A percentile compares a stretch with the other conserved stretches of the same genome.
These are phyloP conservation scores for Cardiospermum halicacabum DNA, from an alignment of 345 rosid species.

Conservation along the genomic window DNA sequence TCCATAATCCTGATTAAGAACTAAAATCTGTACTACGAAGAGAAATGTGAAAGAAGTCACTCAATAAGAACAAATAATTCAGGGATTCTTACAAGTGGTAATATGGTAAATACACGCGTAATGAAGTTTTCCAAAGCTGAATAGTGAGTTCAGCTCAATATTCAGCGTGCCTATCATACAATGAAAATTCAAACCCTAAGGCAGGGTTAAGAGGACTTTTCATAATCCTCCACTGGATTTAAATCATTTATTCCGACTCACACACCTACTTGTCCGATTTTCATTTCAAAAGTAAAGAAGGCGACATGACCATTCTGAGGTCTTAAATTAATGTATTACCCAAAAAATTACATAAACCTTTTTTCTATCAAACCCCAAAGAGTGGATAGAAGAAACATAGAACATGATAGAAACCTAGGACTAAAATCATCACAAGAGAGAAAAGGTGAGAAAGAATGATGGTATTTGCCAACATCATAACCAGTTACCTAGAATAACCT, in stretches of 20 bases:
- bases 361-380: slow-evolving; percentile 5
- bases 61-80: background rate
- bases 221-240: background rate
- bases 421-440: slow-evolving; percentile 10
- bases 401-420: slow-evolving; percentile 3
- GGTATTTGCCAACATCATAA: slow-evolving; percentile 21
- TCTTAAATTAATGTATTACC: background rate
- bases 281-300: background rate
- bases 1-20: background rate
- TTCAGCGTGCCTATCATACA: background rate
- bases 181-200: background rate
- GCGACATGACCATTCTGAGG: background rate
- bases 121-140: background rate
- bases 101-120: background rate
- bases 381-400: slow-evolving; percentile 2
- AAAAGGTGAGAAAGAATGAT: slow-evolving; percentile 14
- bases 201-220: background rate
- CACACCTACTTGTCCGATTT: background rate
- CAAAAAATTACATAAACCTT: background rate
- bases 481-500: slow-evolving; percentile 67
- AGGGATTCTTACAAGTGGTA: background rate
- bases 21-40: background rate
- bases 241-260: background rate
- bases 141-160: background rate
- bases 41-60: background rate